Evolutionary conservation across 2,329 filamentous ascomycete species (phyloP).

Genomic region (Aureobasidium sp.): DNA sequence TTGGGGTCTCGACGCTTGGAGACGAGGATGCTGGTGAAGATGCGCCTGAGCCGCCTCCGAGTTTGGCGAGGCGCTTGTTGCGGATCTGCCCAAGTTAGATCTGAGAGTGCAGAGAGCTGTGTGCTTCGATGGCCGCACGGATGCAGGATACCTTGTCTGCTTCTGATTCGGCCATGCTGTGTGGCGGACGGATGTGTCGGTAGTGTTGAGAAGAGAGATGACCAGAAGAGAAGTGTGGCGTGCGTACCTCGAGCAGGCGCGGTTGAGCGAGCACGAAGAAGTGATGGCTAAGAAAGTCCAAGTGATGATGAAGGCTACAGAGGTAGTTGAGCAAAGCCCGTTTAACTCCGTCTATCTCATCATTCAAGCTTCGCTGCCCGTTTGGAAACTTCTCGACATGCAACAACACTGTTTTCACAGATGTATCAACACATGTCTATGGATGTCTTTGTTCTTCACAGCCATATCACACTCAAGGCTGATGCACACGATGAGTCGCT

Average conservation of each 20-base stretch:
- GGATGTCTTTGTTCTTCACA: not conserved
- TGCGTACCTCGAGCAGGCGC: not conserved
- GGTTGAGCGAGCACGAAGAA: not conserved
- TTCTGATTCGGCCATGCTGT: constrained; percentile 27
- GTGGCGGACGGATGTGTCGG: not conserved
- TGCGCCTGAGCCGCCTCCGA: constrained; percentile 37
- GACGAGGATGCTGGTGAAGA: constrained; percentile 16
- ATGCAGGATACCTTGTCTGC: constrained; percentile 36
- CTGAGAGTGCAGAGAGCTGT: not conserved
- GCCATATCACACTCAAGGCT: not conserved
- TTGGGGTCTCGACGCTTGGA: constrained; percentile 7
- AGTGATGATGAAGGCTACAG: not conserved
- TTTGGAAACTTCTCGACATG: not conserved
- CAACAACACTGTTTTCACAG: not conserved
- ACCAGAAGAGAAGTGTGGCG: not conserved
- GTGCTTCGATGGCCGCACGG: not conserved
- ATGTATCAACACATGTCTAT: not conserved
- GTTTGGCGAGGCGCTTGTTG: constrained; percentile 58
- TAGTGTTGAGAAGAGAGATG: not conserved
- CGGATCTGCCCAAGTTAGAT: constrained; percentile 44
- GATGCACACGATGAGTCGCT: not conserved
- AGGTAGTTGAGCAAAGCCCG: too few species aligned
- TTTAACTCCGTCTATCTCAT: not conserved
- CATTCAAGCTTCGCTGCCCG: not conserved
- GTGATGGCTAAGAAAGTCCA: not conserved